Evolutionary conservation across 768 basidiomycete species (phyloP).

Genomic region (Auricularia cornea): DNA sequence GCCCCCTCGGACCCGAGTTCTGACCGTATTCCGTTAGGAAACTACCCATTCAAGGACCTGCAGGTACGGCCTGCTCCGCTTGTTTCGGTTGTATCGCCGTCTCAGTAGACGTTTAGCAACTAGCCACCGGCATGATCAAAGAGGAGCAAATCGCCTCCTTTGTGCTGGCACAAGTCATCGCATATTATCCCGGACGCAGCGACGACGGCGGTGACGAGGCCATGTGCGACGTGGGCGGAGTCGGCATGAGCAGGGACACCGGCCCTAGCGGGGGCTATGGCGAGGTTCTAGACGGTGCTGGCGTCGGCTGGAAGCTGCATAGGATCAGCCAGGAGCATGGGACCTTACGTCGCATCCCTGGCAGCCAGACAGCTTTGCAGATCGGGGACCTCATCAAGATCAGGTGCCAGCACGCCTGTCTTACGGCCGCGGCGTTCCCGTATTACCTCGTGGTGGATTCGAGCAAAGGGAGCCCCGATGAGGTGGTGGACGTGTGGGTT

Average conservation of each 20-base stretch:
- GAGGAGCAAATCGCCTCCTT: slow-evolving; percentile 50
- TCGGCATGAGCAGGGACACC: slow-evolving; percentile 82
- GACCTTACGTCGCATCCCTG: slow-evolving; percentile 31
- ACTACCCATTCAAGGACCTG: slow-evolving; percentile 77
- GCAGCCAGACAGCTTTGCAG: background rate
- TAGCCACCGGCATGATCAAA: slow-evolving; percentile 61
- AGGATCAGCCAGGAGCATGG: slow-evolving; percentile 76
- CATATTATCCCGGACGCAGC: slow-evolving; percentile 68
- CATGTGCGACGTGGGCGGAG: slow-evolving; percentile 73
- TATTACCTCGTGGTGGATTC: slow-evolving; percentile 83
- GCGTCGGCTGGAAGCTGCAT: slow-evolving; percentile 54
- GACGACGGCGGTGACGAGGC: slow-evolving; percentile 59
- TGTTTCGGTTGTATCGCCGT: background rate
- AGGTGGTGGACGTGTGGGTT: slow-evolving; percentile 75
- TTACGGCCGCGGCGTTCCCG: slow-evolving; percentile 69
- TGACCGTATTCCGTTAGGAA: slow-evolving; percentile 35
- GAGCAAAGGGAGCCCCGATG: slow-evolving; percentile 36
- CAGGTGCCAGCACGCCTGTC: slow-evolving; percentile 78
- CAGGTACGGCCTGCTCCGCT: slow-evolving; percentile 27
- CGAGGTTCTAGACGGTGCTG: slow-evolving; percentile 41
- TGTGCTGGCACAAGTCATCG: slow-evolving; percentile 66
- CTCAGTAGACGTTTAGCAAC: slow-evolving; percentile 30
- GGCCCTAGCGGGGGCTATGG: slow-evolving; percentile 69
- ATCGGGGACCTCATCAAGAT: slow-evolving; percentile 52
- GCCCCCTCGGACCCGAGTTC: background rate